Percentiles rank a stretch among this genome's conserved stretches.
Conservation (phyloP, 2,329 filamentous ascomycete genomes). For the Botrytis pseudocinerea region DNA sequence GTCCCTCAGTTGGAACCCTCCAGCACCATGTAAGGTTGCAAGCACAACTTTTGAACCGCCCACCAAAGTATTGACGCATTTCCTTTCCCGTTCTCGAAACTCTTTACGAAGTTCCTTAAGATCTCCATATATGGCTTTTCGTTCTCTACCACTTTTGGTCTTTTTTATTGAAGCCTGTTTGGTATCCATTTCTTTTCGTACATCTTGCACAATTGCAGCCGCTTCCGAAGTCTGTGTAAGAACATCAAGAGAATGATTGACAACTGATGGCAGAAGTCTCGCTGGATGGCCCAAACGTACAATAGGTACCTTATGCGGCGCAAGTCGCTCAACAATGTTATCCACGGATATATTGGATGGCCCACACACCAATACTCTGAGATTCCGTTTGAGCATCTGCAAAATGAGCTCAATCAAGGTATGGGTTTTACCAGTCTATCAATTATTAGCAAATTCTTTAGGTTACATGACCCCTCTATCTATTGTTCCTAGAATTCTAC, state of each 20-base stretch:
- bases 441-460: neutral
- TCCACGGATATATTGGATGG: conserved; percentile 97
- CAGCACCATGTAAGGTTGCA: conserved; percentile 88
- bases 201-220: conserved; percentile 83
- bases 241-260: conserved; percentile 88
- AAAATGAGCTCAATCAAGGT: conserved; percentile 93
- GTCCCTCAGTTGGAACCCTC: conserved; percentile 76
- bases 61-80: conserved; percentile 76
- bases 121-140: conserved; percentile 79
- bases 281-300: conserved; percentile 91
- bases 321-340: conserved; percentile 92
- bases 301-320: conserved; percentile 81
- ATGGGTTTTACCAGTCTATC: conserved; percentile 88
- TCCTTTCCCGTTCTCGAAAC: conserved; percentile 79
- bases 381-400: conserved; percentile 74
- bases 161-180: conserved; percentile 89
- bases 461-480: too few relatives aligned
- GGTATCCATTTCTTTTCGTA: conserved; percentile 87
- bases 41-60: conserved; percentile 81
- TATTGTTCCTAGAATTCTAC: neutral
- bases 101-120: conserved; percentile 85
- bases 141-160: conserved; percentile 76
- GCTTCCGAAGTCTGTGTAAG: conserved; percentile 89
- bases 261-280: conserved; percentile 80
- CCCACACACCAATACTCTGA: conserved; percentile 86